These are phyloP conservation scores for Lupinus albus DNA, from an alignment of 306 rosid species.

Conservation along the genomic window DNA sequence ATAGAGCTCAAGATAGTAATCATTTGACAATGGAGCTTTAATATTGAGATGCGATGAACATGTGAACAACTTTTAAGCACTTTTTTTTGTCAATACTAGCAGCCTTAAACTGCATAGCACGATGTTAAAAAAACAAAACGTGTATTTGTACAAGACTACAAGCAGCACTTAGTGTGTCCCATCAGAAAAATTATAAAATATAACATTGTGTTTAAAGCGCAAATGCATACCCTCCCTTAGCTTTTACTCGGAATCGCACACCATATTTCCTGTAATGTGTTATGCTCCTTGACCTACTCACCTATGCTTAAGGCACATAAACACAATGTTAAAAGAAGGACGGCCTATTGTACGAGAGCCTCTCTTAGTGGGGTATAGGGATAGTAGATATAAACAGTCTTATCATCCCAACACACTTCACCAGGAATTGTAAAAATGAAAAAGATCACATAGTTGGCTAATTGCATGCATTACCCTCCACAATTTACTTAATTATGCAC, in stretches of 20 bases:
- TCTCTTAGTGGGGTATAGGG: no score
- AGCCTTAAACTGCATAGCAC: not conserved
- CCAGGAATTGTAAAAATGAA: constrained; percentile 9
- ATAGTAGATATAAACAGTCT: no score
- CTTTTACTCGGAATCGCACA: constrained; percentile 24
- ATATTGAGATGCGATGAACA: constrained; percentile 18
- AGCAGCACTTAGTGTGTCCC: not conserved
- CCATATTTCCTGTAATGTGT: constrained; percentile 17
- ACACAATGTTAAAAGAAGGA: no score
- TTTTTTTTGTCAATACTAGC: constrained; percentile 3
- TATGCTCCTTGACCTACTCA: constrained; percentile 31
- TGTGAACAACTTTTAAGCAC: not conserved
- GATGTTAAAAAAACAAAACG: constrained; percentile 22
- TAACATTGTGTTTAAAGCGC: constrained; percentile 17
- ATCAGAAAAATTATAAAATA: constrained; percentile 11
- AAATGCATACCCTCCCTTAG: constrained; percentile 24
- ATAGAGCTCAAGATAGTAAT: constrained; percentile 16
- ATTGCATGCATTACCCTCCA: constrained; percentile 11
- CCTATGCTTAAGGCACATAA: constrained; percentile 36
- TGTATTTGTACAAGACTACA: not conserved
- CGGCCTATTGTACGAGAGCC: no score
- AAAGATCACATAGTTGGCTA: not conserved
- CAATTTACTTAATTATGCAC: constrained; percentile 1
- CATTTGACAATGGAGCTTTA: constrained; percentile 35
- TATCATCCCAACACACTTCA: no score